Base-by-base conservation (phyloP, 352 stramenopile genomes). In the Phytophthora nicotianae region DNA sequence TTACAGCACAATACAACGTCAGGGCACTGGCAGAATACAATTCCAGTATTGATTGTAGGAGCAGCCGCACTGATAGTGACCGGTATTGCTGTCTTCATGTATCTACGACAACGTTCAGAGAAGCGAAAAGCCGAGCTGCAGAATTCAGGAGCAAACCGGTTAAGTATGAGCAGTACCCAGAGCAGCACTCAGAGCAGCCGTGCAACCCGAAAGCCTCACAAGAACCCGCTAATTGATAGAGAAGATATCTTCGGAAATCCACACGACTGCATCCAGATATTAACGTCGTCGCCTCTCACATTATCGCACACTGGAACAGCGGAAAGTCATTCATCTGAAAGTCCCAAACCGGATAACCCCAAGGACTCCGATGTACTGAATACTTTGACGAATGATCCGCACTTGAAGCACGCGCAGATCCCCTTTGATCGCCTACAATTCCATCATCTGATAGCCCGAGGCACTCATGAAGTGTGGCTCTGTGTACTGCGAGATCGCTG, bases 371-470 rank as follows among this genome's bases (percentile, higher is more conserved):
- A 20, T 2, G 38, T 72, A 9, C 41, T 79, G 13, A 57, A 65
- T 32, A 50, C 60, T 26, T 43, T 81, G 27, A 23, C 60, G 16
- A 71, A 68, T 27, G 56, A 72, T 16, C 57, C 65, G 29, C 26
- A 56, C 6, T 29, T 81, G 20, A 58, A 69, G 14, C 27, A 67
- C 19, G 51, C 45, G 4, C 56, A 65, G 10, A 60, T 85, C n/a
- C 29, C 47, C 2, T 86, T 79, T 60, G 56, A 75, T 4, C 48
- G 67, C 33, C 57, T 86, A 19, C 63, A 69, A 53, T 81, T 80
- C 17, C 48, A 65, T 19, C 62, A 74, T 21, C 41, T 76, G 3
- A 60, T 82, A 3, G 61, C 62, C 1, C 42, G 70, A 40, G 70
- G 72, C 0, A 14, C 45, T 0, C 67, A 57, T 10, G 74, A 88